Conservation (phyloP, 176 grass and related monocot genomes). For the Avena atlantica region DNA sequence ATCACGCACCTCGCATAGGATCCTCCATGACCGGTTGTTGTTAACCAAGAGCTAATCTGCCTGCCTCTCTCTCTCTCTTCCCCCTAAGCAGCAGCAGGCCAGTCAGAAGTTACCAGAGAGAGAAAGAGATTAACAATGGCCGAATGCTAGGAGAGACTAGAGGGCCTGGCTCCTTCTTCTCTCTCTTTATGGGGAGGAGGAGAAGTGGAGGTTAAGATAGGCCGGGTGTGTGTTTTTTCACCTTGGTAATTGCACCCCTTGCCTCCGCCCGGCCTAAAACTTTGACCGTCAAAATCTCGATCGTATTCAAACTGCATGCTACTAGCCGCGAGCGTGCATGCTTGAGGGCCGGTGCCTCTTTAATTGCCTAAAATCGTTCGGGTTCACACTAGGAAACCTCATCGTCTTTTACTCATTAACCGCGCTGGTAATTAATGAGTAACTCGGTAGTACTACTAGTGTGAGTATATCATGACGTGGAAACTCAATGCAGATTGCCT, state of each 20-base stretch:
- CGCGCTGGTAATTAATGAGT: neutral
- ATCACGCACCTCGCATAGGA: constrained; percentile 56
- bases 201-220: constrained; percentile 62
- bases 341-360: constrained; percentile 22
- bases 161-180: neutral
- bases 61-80: constrained; percentile 15
- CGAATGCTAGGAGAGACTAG: neutral
- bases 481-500: neutral
- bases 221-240: constrained; percentile 57
- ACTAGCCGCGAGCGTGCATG: neutral
- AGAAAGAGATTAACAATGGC: constrained; percentile 26
- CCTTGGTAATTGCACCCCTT: constrained; percentile 66
- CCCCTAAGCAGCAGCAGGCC: neutral
- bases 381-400: neutral
- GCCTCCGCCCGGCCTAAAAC: constrained; percentile 53
- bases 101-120: constrained; percentile 20
- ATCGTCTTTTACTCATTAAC: constrained; percentile 28
- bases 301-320: constrained; percentile 32
- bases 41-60: constrained; percentile 13
- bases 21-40: constrained; percentile 58
- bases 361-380: constrained; percentile 19
- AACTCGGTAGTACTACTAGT: neutral
- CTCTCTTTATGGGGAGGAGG: constrained; percentile 48
- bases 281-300: constrained; percentile 77
- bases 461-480: neutral